Conservation (phyloP, 768 basidiomycete genomes). For the Pholiota conissans region DNA sequence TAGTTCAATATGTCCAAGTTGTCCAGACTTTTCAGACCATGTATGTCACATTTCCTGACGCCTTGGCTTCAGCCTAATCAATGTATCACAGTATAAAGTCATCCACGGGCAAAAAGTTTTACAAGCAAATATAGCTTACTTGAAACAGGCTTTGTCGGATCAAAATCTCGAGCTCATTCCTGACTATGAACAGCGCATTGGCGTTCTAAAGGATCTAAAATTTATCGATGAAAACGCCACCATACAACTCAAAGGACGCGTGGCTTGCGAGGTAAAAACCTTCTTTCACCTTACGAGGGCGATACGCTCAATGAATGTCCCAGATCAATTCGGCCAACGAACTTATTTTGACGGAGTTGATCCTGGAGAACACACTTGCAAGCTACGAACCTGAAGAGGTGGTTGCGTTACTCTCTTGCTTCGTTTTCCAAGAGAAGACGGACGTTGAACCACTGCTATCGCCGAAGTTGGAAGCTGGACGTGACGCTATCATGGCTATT, state of each 20-base stretch:
- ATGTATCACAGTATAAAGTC: constrained; percentile 59
- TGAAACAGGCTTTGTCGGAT: constrained; percentile 89
- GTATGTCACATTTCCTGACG: constrained; percentile 44
- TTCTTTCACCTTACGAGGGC: background rate
- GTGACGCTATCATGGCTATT: constrained; percentile 75
- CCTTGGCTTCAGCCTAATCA: constrained; percentile 1
- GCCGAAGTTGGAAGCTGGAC: constrained; percentile 75
- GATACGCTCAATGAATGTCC: background rate
- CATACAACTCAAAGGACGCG: constrained; percentile 92
- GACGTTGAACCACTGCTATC: constrained; percentile 85
- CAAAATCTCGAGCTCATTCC: constrained; percentile 96
- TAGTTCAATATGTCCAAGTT: constrained; percentile 50
- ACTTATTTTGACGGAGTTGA: constrained; percentile 93
- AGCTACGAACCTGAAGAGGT: constrained; percentile 93
- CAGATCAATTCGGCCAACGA: constrained; percentile 99
- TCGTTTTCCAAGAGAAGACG: constrained; percentile 98
- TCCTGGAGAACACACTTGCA: constrained; percentile 92
- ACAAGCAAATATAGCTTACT: constrained; percentile 66
- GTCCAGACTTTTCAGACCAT: constrained; percentile 71
- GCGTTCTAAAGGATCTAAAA: constrained; percentile 85
- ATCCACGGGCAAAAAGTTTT: constrained; percentile 78
- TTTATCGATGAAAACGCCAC: constrained; percentile 97
- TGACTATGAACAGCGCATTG: constrained; percentile 94
- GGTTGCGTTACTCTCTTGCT: constrained; percentile 92
- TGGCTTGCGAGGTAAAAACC: constrained; percentile 85